Percentiles rank a stretch among this genome's conserved stretches.
Conservation (phyloP, 352 stramenopile genomes). For the Phytophthora cactorum region DNA sequence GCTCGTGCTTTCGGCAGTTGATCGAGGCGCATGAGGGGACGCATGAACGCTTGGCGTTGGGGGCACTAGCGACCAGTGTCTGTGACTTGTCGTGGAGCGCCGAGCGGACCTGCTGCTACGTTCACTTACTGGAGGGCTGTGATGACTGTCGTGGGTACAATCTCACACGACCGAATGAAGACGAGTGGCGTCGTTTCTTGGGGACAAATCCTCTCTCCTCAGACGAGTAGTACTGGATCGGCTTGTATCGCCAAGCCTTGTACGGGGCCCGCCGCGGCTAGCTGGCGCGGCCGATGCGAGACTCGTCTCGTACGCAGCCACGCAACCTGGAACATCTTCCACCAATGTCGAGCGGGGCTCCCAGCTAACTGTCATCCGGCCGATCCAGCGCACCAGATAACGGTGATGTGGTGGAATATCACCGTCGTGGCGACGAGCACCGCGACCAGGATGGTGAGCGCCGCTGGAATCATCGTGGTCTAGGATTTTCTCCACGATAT, state of each 20-base stretch:
- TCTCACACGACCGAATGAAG: background rate
- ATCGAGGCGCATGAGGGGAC: background rate
- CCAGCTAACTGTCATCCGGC: slow-evolving; percentile 1
- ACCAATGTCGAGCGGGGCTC: background rate
- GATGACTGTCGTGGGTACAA: background rate
- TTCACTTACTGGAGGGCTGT: background rate
- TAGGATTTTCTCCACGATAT: slow-evolving; percentile 1
- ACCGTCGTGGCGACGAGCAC: background rate
- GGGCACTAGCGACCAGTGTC: background rate
- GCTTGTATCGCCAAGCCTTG: background rate
- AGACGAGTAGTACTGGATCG: background rate
- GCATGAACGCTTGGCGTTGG: background rate
- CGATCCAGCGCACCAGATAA: slow-evolving; percentile 8
- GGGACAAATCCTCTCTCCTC: background rate
- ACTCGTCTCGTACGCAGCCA: slow-evolving; percentile 9
- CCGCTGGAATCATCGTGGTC: background rate
- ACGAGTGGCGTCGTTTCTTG: background rate
- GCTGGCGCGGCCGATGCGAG: background rate
- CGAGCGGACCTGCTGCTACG: background rate
- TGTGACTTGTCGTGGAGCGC: background rate
- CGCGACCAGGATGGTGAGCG: background rate
- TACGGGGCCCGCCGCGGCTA: background rate
- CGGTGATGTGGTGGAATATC: background rate
- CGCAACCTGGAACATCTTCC: slow-evolving; percentile 1
- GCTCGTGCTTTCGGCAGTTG: background rate